These are phyloP conservation scores for Pythium oligandrum DNA, from an alignment of 352 stramenopile species.

Conservation along the genomic window DNA sequence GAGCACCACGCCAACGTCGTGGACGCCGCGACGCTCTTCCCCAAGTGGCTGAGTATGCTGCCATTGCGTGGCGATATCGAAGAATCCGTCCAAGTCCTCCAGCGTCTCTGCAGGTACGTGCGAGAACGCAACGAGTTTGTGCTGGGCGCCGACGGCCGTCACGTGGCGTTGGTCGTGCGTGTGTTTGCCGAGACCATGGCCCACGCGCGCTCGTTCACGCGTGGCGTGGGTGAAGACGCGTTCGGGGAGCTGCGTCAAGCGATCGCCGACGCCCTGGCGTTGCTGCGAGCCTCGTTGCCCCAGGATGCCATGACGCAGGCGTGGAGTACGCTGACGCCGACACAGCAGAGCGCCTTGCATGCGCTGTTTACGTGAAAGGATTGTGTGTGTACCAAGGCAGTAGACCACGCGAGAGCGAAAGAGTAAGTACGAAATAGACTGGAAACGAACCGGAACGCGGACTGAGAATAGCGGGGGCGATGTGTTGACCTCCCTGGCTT, in stretches of 20 bases:
- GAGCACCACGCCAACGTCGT: constrained; percentile 52
- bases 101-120: constrained; percentile 63
- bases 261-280: constrained; percentile 40
- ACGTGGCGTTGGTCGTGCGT: constrained; percentile 49
- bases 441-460: too few relatives aligned
- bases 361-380: constrained; percentile 46
- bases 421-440: too few relatives aligned
- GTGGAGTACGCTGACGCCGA: constrained; percentile 39
- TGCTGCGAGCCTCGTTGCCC: constrained; percentile 46
- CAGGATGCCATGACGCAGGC: constrained; percentile 49
- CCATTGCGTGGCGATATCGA: constrained; percentile 73
- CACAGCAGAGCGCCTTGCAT: constrained; percentile 61
- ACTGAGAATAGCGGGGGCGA: too few relatives aligned
- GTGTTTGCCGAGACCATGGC: constrained; percentile 56
- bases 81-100: constrained; percentile 60
- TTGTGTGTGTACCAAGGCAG: too few relatives aligned
- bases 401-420: too few relatives aligned
- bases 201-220: constrained; percentile 31
- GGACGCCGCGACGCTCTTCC: constrained; percentile 46
- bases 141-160: constrained; percentile 37
- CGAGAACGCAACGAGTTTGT: constrained; percentile 53
- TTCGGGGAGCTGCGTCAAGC: constrained; percentile 31
- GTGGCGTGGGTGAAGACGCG: constrained; percentile 40
- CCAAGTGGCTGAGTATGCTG: constrained; percentile 66
- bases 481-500: too few relatives aligned